phyloP scores from a whole-genome alignment of 371 early-diverging fungal species.

The Syncephalastrum monosporum region DNA sequence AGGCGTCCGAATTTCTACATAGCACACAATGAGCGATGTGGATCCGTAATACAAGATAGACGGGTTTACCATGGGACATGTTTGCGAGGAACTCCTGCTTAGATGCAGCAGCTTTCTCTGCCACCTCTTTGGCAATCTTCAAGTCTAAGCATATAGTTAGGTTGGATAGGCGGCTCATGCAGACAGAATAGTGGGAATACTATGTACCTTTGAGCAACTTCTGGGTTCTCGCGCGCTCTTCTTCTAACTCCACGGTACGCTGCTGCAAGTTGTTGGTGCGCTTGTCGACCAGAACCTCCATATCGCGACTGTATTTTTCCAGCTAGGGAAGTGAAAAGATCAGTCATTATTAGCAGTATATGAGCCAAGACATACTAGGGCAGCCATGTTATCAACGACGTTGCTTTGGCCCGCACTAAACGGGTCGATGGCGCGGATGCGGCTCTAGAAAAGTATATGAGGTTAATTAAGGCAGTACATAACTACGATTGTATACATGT shows the following conservation, averaged over 20 bases:
- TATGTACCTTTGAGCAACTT: conserved; percentile 28
- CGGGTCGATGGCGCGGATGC: conserved; percentile 46
- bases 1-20: conserved; percentile 37
- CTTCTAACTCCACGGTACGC: conserved; percentile 50
- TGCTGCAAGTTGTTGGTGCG: conserved; percentile 49
- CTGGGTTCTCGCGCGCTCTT: conserved; percentile 45
- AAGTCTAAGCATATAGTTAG: conserved; percentile 24
- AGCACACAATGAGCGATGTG: background rate
- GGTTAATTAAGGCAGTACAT: background rate
- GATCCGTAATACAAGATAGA: background rate
- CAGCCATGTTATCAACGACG: conserved; percentile 52
- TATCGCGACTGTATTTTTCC: conserved; percentile 54
- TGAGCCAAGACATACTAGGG: conserved; percentile 25
- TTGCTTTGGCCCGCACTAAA: conserved; percentile 34
- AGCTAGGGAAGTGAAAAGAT: conserved; percentile 11
- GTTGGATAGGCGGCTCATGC: background rate
- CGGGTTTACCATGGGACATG: conserved; percentile 43
- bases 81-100: conserved; percentile 53
- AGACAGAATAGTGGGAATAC: background rate
- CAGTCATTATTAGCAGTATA: background rate
- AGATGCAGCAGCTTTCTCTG: conserved; percentile 52
- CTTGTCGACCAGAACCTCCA: conserved; percentile 50
- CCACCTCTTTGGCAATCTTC: conserved; percentile 50
- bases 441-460: conserved; percentile 6
- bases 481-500: background rate